Evolutionary conservation across 331 rosid genomes (phyloP).

Genomic region (Rosa hybrid): DNA sequence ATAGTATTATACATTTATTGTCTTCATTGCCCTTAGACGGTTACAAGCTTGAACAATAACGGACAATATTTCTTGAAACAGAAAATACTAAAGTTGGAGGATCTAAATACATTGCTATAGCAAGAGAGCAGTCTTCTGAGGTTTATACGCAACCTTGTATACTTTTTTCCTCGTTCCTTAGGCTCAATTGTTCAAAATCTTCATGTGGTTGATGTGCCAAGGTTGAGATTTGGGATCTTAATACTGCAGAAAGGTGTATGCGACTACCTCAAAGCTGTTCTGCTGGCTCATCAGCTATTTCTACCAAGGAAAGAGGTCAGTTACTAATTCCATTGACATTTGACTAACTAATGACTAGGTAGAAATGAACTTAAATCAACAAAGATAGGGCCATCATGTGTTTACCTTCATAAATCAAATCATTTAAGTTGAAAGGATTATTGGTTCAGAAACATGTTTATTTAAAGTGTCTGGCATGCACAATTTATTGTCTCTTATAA

Average conservation of each 20-base stretch:
- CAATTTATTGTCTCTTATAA: background rate
- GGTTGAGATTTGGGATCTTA: constrained; percentile 98
- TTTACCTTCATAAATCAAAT: background rate
- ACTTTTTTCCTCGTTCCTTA: background rate
- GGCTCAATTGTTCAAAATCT: constrained; percentile 17
- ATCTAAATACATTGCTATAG: constrained; percentile 61
- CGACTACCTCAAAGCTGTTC: constrained; percentile 49
- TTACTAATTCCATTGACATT: constrained; percentile 12
- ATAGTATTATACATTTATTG: background rate
- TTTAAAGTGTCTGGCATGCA: background rate
- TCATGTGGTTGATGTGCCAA: constrained; percentile 36
- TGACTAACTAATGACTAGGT: background rate
- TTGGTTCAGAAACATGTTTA: background rate
- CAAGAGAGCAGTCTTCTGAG: constrained; percentile 83
- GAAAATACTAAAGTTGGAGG: constrained; percentile 43
- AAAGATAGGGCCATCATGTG: background rate
- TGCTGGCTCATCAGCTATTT: constrained; percentile 36
- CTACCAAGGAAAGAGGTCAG: constrained; percentile 59
- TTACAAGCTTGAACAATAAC: constrained; percentile 3
- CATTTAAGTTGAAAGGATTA: background rate
- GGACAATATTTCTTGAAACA: constrained; percentile 33
- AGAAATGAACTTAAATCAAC: background rate
- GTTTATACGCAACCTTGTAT: constrained; percentile 36
- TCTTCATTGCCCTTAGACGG: constrained; percentile 8
- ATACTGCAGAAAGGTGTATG: constrained; percentile 57